These are phyloP conservation scores for Phytophthora macrochlamydospora DNA, from an alignment of 352 stramenopile genomes.

Conservation along the genomic window DNA sequence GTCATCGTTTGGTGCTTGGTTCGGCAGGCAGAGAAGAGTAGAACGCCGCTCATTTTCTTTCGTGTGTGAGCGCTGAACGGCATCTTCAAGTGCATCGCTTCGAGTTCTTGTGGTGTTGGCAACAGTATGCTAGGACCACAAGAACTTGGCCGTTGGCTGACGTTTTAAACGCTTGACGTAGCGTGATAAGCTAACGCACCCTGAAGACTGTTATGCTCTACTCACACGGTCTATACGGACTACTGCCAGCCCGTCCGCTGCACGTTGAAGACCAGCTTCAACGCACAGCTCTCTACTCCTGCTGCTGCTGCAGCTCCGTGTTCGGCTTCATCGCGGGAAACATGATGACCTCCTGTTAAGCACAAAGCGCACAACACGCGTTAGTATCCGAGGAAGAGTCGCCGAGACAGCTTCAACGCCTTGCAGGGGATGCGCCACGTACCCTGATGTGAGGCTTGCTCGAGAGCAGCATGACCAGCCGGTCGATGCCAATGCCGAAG, in stretches of 20 bases:
- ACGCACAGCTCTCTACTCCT: slow-evolving; percentile 1
- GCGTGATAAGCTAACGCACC: too few relatives aligned
- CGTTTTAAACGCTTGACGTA: too few relatives aligned
- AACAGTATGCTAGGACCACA: too few relatives aligned
- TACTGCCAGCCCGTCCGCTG: not conserved
- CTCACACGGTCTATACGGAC: not conserved
- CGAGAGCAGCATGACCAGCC: slow-evolving; percentile 98
- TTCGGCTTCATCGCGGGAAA: slow-evolving; percentile 99
- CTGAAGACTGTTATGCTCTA: not conserved
- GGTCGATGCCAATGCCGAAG: slow-evolving; percentile 98
- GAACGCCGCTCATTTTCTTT: too few relatives aligned
- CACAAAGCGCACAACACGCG: not conserved
- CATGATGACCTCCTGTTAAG: slow-evolving; percentile 96
- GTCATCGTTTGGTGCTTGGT: too few relatives aligned
- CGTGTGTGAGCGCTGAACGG: too few relatives aligned
- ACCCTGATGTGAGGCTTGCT: slow-evolving; percentile 97
- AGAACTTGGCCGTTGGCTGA: too few relatives aligned
- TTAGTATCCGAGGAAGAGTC: slow-evolving; percentile 1
- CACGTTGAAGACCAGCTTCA: slow-evolving; percentile 35
- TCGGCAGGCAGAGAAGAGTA: too few relatives aligned
- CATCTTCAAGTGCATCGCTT: too few relatives aligned
- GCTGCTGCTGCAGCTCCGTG: slow-evolving; percentile 13
- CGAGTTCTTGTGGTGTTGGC: too few relatives aligned
- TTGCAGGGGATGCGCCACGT: slow-evolving; percentile 21
- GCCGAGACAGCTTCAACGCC: not conserved